These are phyloP conservation scores for Neohortaea acidophila DNA, from an alignment of 495 filamentous ascomycete species.

Conservation along the genomic window DNA sequence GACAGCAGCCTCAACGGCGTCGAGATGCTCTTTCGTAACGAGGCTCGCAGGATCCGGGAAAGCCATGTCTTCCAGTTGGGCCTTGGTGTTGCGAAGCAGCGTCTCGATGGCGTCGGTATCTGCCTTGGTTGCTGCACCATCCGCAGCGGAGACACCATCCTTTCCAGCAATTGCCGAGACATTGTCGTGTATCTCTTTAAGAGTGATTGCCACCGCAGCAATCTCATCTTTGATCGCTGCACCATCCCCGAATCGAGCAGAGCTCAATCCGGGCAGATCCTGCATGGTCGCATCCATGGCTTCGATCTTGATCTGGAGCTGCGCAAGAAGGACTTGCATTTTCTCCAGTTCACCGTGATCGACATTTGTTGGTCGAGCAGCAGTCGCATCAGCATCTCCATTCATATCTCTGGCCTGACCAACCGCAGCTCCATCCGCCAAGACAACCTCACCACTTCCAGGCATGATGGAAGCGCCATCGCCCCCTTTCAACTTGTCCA, in stretches of 20 bases:
- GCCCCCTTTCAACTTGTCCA: slow-evolving; percentile 53
- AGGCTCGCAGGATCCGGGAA: slow-evolving; percentile 43
- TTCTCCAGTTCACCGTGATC: slow-evolving; percentile 63
- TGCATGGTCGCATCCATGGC: slow-evolving; percentile 48
- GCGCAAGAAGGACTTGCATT: slow-evolving; percentile 64
- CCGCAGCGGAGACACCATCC: slow-evolving; percentile 32
- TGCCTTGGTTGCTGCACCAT: slow-evolving; percentile 54
- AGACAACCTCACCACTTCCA: slow-evolving; percentile 27
- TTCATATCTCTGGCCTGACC: slow-evolving; percentile 5
- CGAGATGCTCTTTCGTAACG: slow-evolving; percentile 64
- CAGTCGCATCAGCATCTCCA: slow-evolving; percentile 36
- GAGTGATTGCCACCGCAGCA: slow-evolving; percentile 39
- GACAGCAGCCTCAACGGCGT: slow-evolving; percentile 52
- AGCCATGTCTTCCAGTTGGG: slow-evolving; percentile 60
- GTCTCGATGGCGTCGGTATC: slow-evolving; percentile 82
- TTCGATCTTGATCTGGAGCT: slow-evolving; percentile 71
- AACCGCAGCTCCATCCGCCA: slow-evolving; percentile 23
- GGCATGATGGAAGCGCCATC: slow-evolving; percentile 10
- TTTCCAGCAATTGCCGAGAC: slow-evolving; percentile 33
- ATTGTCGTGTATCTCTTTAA: slow-evolving; percentile 44
- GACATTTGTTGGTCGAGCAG: slow-evolving; percentile 30
- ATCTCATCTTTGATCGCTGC: slow-evolving; percentile 43
- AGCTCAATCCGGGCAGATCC: slow-evolving; percentile 11
- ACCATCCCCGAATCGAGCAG: slow-evolving; percentile 3
- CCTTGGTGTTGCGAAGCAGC: slow-evolving; percentile 68